Evolutionary conservation across 352 stramenopile species (phyloP).

Genomic region (Nothophytophthora sp.): DNA sequence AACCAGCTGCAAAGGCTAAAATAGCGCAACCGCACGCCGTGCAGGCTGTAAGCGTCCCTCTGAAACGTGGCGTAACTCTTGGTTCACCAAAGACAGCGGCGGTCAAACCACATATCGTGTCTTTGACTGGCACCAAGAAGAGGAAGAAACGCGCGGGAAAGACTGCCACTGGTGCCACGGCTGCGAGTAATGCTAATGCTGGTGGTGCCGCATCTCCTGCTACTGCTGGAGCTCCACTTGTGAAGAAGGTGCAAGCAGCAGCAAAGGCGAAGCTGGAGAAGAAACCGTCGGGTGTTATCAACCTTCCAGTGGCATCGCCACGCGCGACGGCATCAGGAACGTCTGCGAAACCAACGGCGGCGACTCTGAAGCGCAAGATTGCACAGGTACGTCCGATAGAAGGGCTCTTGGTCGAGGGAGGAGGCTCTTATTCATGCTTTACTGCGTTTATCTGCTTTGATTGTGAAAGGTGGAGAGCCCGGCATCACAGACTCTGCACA

Average conservation of each 20-base stretch:
- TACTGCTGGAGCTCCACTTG: too few relatives aligned
- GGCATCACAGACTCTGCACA: background rate
- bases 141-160: background rate
- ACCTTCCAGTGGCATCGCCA: background rate
- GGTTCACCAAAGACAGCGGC: constrained; percentile 1
- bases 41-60: constrained; percentile 5
- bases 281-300: constrained; percentile 7
- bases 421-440: too few relatives aligned
- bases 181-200: constrained; percentile 2
- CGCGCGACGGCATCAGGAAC: background rate
- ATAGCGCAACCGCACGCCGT: background rate
- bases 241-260: constrained; percentile 3
- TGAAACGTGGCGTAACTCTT: constrained; percentile 1
- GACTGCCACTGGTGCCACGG: constrained; percentile 5
- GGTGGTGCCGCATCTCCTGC: background rate
- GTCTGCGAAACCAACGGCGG: background rate
- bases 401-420: too few relatives aligned
- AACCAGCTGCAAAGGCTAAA: background rate
- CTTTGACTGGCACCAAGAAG: constrained; percentile 6
- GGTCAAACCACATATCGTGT: constrained; percentile 20
- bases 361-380: constrained; percentile 14
- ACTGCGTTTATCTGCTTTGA: background rate
- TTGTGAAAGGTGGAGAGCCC: background rate
- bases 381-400: constrained; percentile 10
- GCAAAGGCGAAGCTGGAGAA: constrained; percentile 5